Conservation (phyloP, 352 stramenopile genomes). For the Phytophthora sansomeana region DNA sequence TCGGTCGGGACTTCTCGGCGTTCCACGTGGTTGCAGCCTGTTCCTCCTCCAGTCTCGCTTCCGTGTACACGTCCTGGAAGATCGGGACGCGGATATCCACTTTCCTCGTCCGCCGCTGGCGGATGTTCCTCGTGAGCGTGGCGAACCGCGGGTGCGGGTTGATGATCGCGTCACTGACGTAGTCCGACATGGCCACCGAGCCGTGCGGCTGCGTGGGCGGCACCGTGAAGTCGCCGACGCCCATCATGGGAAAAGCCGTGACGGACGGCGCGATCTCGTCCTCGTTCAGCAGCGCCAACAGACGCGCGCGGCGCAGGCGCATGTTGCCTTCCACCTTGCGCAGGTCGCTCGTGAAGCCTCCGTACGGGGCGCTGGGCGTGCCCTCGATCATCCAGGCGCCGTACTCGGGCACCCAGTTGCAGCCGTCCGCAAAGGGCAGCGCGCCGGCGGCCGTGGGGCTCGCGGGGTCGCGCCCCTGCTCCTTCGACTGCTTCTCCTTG, state of each 20-base stretch:
- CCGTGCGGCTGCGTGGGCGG: constrained; percentile 66
- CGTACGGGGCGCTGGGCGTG: constrained; percentile 95
- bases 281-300: constrained; percentile 93
- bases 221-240: constrained; percentile 93
- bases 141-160: constrained; percentile 99
- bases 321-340: constrained; percentile 98
- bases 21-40: constrained; percentile 67
- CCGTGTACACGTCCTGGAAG: constrained; percentile 86
- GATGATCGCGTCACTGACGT: constrained; percentile 98
- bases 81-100: constrained; percentile 90
- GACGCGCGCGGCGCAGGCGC: constrained; percentile 94
- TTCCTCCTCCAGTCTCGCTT: constrained; percentile 76
- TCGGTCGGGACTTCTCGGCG: constrained; percentile 77
- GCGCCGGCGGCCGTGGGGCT: constrained; percentile 9
- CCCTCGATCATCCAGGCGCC: constrained; percentile 99
- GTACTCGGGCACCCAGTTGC: constrained; percentile 99
- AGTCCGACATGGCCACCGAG: constrained; percentile 93
- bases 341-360: constrained; percentile 95
- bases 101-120: constrained; percentile 90
- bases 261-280: constrained; percentile 98
- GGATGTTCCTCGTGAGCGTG: constrained; percentile 98
- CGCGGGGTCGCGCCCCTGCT: constrained; percentile 25
- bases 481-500: constrained; percentile 81
- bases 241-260: constrained; percentile 97
- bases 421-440: constrained; percentile 83